Evolutionary conservation across 768 basidiomycete species (phyloP).

Genomic region (Tephrocybe sp.): DNA sequence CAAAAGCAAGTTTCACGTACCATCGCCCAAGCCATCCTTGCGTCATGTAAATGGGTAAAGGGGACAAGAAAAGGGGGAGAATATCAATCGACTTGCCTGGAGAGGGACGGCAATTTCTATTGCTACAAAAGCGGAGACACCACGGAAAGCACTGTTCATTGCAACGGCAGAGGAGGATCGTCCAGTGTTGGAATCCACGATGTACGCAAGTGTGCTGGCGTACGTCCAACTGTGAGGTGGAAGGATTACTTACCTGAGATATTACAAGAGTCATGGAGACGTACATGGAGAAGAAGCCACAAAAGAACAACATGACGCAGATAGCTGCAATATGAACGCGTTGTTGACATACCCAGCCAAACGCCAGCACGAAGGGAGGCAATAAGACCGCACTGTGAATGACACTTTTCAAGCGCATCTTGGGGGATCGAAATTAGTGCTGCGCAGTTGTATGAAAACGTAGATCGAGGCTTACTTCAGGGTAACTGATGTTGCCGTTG

Average conservation of each 20-base stretch:
- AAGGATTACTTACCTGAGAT: background rate
- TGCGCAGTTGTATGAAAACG: background rate
- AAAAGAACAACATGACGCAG: constrained; percentile 69
- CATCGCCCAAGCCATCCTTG: constrained; percentile 73
- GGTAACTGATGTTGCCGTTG: constrained; percentile 44
- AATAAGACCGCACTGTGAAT: constrained; percentile 55
- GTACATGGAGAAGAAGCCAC: constrained; percentile 76
- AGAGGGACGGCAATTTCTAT: constrained; percentile 76
- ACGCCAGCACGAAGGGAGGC: constrained; percentile 62
- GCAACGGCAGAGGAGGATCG: constrained; percentile 77
- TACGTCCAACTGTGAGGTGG: constrained; percentile 48
- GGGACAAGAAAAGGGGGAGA: background rate
- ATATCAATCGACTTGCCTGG: constrained; percentile 45
- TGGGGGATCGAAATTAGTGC: no score
- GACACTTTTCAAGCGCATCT: constrained; percentile 77
- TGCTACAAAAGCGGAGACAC: constrained; percentile 63
- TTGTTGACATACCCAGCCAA: constrained; percentile 73
- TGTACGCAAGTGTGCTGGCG: constrained; percentile 73
- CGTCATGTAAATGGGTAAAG: background rate
- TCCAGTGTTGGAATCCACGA: constrained; percentile 86
- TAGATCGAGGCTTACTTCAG: constrained; percentile 54
- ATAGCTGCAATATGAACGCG: constrained; percentile 66
- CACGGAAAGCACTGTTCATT: constrained; percentile 75
- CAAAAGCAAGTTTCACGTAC: constrained; percentile 29
- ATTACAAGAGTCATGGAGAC: constrained; percentile 23